Evolutionary conservation across 305 asterid species (phyloP).

Genomic region (Solanum hybrid): DNA sequence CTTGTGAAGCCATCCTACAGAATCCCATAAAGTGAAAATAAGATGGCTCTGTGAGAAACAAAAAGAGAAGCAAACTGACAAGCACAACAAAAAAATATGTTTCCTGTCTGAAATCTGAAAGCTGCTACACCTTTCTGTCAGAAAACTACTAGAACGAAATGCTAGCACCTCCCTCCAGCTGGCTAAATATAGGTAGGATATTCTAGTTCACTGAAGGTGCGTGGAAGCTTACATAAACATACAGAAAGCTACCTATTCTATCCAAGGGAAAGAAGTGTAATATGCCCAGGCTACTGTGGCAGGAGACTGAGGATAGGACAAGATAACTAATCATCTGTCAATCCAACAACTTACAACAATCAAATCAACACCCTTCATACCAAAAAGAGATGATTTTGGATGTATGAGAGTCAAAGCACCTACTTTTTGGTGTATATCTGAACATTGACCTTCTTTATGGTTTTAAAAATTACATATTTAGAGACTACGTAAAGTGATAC

Average conservation of each 20-base stretch:
- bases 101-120: neutral
- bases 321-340: neutral
- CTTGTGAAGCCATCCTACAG: slow-evolving; percentile 65
- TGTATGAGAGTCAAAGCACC: neutral
- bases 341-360: neutral
- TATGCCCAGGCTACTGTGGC: neutral
- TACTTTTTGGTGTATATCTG: neutral
- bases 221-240: neutral
- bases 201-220: neutral
- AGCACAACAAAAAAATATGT: neutral
- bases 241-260: neutral
- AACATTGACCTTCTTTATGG: neutral
- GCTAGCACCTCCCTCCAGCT: neutral
- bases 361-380: neutral
- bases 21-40: slow-evolving; percentile 1
- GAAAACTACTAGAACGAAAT: neutral
- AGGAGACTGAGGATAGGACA: neutral
- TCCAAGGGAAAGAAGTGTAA: neutral
- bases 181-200: neutral
- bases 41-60: neutral
- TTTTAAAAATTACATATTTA: neutral
- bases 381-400: neutral
- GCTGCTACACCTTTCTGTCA: neutral
- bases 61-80: neutral
- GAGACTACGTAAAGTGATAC: neutral